Base-by-base conservation (phyloP, 768 basidiomycete species). In the Podaxis mareebaensis region DNA sequence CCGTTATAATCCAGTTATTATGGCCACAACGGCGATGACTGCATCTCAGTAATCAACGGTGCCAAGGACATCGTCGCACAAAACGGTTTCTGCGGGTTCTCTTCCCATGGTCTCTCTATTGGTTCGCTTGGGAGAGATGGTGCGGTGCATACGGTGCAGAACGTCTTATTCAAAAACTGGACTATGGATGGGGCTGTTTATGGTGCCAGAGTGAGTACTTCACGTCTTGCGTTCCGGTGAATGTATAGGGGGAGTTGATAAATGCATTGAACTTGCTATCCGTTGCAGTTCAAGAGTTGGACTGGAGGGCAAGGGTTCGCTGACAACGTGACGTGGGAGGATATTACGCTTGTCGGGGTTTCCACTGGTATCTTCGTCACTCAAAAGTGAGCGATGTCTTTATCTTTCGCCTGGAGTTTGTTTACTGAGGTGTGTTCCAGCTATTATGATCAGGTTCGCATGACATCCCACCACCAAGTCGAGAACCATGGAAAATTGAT, bases 131-230 rank as follows among this genome's bases (percentile, higher is more conserved):
- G 82, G 36, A 73, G 75, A 13, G 70, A 73, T 44, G 79, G 80
- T 20, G 75, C 75, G 3, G 66, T 74, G 26, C 76, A 77, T 51
- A 78, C 74, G 3, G 81, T 84, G 20, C 67, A 76, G 60, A 78
- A 82, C 67, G 75, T 83, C 28, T 61, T 78, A 15, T 79, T 83
- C 70, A 77, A 78, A 63, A 79, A 83, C 63, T 81, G 81, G 76
- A 79, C 78, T 12, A 80, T 81, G 76, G 77, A 81, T 20, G 77
- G 77, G n/a, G 80, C 80, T 8, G 78, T 82, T 4, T 83, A 82
- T 64, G 81, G 79, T 1, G 78, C 80, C 22, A 64, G 80, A 28
- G 77, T 76, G 53, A 22, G 76, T 70, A 5, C 52, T 52, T 17
- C n/a, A n/a, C 39, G 15, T 49, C 20, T 30, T 24, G 17, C 7